A percentile compares a stretch with the other conserved stretches of the same genome.
Evolutionary conservation across 1,284 basidiomycete species (phyloP).

Genomic region (Austroboletus novae-zelandiae): DNA sequence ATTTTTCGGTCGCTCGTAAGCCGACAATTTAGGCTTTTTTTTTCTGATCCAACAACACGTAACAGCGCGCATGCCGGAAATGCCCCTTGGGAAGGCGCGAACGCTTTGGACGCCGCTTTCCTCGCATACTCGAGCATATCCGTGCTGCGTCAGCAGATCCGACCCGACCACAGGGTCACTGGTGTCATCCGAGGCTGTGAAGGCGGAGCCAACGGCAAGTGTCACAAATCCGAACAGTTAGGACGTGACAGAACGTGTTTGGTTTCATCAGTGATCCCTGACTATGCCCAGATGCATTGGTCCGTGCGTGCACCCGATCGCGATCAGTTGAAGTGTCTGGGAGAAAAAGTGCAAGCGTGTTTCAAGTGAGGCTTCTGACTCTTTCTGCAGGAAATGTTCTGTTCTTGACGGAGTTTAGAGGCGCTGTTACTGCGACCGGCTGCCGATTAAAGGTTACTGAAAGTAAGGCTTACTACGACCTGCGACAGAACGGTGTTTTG

Average conservation of each 20-base stretch:
- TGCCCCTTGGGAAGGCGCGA: conserved; percentile 80
- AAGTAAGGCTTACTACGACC: conserved; percentile 47
- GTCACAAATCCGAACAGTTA: neutral
- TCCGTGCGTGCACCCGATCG: conserved; percentile 63
- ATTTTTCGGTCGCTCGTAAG: conserved; percentile 66
- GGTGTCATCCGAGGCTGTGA: conserved; percentile 63
- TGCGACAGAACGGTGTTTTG: conserved; percentile 61
- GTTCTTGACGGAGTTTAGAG: conserved; percentile 40
- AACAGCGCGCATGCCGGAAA: conserved; percentile 72
- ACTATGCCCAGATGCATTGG: conserved; percentile 68
- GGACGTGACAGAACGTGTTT: neutral
- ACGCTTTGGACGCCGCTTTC: conserved; percentile 84
- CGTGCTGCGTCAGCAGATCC: conserved; percentile 72
- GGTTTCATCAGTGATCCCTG: conserved; percentile 65
- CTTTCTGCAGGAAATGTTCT: neutral
- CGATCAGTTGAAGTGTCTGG: conserved; percentile 49
- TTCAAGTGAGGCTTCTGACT: conserved; percentile 44
- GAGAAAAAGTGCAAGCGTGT: conserved; percentile 52
- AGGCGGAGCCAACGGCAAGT: conserved; percentile 61
- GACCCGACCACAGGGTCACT: conserved; percentile 63
- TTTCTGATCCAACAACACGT: neutral
- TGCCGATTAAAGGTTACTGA: conserved; percentile 55
- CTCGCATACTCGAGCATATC: conserved; percentile 75
- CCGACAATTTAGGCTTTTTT: conserved; percentile 6
- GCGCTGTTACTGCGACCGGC: conserved; percentile 67